phyloP scores from a whole-genome alignment of 2,329 filamentous ascomycete species.

The Zalaria sp. region DNA sequence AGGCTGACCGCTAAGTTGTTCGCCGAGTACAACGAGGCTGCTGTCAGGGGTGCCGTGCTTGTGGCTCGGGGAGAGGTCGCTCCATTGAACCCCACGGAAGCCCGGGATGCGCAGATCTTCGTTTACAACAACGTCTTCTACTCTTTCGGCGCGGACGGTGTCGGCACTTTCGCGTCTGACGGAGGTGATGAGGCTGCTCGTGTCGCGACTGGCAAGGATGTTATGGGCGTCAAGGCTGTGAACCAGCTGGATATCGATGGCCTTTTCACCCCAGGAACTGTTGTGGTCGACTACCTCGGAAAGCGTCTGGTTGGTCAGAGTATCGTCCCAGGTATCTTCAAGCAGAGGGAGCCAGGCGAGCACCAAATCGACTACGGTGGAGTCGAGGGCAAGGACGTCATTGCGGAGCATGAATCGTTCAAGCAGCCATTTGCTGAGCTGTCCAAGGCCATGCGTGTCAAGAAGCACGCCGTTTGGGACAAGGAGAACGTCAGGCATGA shows the following conservation, averaged over 20 bases:
- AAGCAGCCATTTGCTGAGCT: constrained; percentile 74
- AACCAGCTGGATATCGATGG: constrained; percentile 95
- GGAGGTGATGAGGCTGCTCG: constrained; percentile 92
- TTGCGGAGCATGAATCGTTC: constrained; percentile 82
- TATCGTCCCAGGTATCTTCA: constrained; percentile 97
- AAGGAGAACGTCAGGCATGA: constrained; percentile 86
- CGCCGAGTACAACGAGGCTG: constrained; percentile 94
- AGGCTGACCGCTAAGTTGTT: constrained; percentile 89
- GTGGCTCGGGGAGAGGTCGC: constrained; percentile 88
- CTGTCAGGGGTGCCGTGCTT: constrained; percentile 77
- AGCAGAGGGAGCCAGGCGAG: constrained; percentile 92
- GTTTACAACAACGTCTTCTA: constrained; percentile 99
- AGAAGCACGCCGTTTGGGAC: constrained; percentile 95
- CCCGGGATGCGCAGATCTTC: constrained; percentile 87
- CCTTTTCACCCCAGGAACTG: constrained; percentile 87
- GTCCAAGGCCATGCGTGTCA: constrained; percentile 79
- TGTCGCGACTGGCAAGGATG: constrained; percentile 92
- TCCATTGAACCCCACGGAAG: constrained; percentile 88
- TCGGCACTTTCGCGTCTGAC: constrained; percentile 91
- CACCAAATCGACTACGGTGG: constrained; percentile 98
- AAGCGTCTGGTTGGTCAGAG: constrained; percentile 96
- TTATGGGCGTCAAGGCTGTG: constrained; percentile 82
- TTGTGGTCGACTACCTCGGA: constrained; percentile 92
- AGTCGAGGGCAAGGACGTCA: constrained; percentile 90
- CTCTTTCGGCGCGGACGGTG: constrained; percentile 93